These are phyloP conservation scores for Cladosporium oxysporum DNA, from an alignment of 2,329 filamentous ascomycete genomes.

Conservation along the genomic window DNA sequence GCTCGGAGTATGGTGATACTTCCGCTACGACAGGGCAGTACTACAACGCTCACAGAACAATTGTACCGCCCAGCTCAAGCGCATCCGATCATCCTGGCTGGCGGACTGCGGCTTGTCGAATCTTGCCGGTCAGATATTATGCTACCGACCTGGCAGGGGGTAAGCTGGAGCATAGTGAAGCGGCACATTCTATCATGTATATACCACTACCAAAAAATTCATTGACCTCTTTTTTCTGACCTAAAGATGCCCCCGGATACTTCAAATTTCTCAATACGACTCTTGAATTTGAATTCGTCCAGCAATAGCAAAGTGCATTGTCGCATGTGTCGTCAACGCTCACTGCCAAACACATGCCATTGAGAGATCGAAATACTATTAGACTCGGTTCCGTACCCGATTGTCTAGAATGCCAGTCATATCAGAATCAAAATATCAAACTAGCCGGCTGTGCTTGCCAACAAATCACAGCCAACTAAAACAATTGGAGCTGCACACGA, in stretches of 20 bases:
- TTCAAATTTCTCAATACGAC: background rate
- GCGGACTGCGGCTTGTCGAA: background rate
- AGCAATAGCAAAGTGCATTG: too few species aligned
- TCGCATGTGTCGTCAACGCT: too few species aligned
- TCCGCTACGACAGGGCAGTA: background rate
- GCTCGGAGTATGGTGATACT: background rate
- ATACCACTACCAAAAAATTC: background rate
- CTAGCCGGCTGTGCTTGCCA: background rate
- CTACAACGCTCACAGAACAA: background rate
- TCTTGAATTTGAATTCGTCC: too few species aligned
- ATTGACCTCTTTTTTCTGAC: background rate
- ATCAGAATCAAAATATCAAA: background rate
- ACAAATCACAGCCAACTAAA: background rate
- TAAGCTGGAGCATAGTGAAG: background rate
- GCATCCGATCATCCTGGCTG: background rate
- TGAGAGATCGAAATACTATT: background rate
- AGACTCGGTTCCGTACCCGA: background rate
- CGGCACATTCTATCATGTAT: background rate
- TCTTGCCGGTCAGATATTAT: background rate
- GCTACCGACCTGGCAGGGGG: background rate
- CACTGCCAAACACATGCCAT: background rate
- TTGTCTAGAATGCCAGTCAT: background rate
- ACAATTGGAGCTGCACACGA: background rate
- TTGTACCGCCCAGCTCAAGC: background rate
- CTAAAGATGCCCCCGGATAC: background rate